phyloP scores from a whole-genome alignment of 495 filamentous ascomycete genomes.

The Xylaria flabelliformis region DNA sequence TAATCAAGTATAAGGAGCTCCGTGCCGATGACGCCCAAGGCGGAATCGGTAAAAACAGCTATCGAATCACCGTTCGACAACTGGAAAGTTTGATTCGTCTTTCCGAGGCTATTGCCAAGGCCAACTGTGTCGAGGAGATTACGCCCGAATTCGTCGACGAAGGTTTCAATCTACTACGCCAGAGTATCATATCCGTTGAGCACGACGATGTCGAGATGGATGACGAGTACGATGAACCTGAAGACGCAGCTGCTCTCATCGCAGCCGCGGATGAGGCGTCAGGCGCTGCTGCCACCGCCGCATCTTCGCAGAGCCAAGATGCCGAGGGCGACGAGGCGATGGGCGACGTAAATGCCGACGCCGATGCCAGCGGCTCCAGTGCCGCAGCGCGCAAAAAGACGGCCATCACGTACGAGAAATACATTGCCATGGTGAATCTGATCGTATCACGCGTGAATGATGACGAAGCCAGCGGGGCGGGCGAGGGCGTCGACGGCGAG shows the following conservation, averaged over 20 bases:
- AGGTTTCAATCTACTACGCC: slow-evolving; percentile 84
- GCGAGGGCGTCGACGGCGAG: slow-evolving; percentile 90
- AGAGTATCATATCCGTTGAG: slow-evolving; percentile 97
- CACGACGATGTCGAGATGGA: slow-evolving; percentile 98
- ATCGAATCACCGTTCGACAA: slow-evolving; percentile 96
- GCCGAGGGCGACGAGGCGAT: slow-evolving; percentile 75
- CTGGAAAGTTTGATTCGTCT: slow-evolving; percentile 94
- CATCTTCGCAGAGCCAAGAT: slow-evolving; percentile 42
- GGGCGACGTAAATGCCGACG: slow-evolving; percentile 60
- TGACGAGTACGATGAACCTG: slow-evolving; percentile 66
- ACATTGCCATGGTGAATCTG: slow-evolving; percentile 85
- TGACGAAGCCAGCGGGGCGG: slow-evolving; percentile 75
- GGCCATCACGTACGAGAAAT: slow-evolving; percentile 95
- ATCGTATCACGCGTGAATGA: slow-evolving; percentile 74
- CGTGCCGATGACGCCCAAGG: slow-evolving; percentile 93
- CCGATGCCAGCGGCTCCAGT: slow-evolving; percentile 48
- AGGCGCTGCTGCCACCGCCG: slow-evolving; percentile 30
- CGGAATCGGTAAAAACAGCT: slow-evolving; percentile 88
- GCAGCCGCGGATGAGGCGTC: slow-evolving; percentile 54
- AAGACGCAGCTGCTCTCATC: slow-evolving; percentile 45
- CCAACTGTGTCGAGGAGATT: slow-evolving; percentile 94
- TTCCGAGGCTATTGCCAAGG: slow-evolving; percentile 94
- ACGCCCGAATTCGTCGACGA: slow-evolving; percentile 84
- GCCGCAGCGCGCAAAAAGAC: slow-evolving; percentile 68
- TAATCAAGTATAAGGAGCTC: slow-evolving; percentile 95